phyloP scores from a whole-genome alignment of 2,329 filamentous ascomycete species.

The Exophiala oligosperma region DNA sequence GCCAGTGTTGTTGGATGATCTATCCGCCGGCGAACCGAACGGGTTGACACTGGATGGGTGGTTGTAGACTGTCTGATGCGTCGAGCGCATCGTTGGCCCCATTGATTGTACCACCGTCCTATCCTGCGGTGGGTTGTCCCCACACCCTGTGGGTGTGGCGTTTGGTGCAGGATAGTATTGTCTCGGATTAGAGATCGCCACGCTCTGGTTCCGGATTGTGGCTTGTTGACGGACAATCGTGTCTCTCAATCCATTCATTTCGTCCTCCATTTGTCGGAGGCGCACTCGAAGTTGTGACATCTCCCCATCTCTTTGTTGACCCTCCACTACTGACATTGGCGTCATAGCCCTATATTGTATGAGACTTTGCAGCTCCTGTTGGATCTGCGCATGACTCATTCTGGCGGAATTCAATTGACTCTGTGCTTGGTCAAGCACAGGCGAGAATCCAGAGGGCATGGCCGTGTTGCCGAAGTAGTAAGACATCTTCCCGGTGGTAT shows the following conservation, averaged over 20 bases:
- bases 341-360: constrained; percentile 16
- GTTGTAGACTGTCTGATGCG: not conserved
- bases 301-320: constrained; percentile 8
- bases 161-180: constrained; percentile 13
- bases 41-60: constrained; percentile 5
- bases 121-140: constrained; percentile 3
- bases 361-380: constrained; percentile 17
- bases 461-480: constrained; percentile 3
- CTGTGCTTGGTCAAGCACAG: constrained; percentile 16
- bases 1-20: constrained; percentile 1
- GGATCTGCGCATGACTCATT: constrained; percentile 11
- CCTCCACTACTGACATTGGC: constrained; percentile 18
- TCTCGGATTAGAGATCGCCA: constrained; percentile 17
- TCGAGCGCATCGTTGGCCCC: constrained; percentile 5
- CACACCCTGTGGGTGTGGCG: not conserved
- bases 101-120: not conserved
- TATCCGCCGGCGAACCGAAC: constrained; percentile 17
- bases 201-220: constrained; percentile 23
- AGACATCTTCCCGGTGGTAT: constrained; percentile 6
- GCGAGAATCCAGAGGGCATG: constrained; percentile 12
- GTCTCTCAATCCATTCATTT: constrained; percentile 8
- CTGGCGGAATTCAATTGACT: constrained; percentile 11
- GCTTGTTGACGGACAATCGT: constrained; percentile 11
- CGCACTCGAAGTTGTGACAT: constrained; percentile 9
- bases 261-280: constrained; percentile 9